phyloP scores from a whole-genome alignment of 139 green algal genomes.

The Penium margaritaceum region DNA sequence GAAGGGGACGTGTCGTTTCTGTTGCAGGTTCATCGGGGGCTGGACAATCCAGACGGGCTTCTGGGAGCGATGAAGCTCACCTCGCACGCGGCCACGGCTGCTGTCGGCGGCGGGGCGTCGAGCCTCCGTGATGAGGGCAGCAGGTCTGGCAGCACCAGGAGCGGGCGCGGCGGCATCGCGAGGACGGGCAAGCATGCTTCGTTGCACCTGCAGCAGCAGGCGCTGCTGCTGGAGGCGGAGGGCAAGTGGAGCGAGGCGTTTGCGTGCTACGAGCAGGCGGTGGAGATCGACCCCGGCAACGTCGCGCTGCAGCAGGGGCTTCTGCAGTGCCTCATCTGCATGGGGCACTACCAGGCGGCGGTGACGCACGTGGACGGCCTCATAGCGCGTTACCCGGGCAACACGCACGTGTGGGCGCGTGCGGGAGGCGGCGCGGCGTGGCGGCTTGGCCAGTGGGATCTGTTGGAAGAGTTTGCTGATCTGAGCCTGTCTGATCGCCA shows the following conservation, averaged over 20 bases:
- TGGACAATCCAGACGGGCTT: slow-evolving; percentile 87
- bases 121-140: slow-evolving; percentile 49
- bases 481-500: not conserved
- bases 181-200: not conserved
- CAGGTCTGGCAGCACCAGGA: slow-evolving; percentile 73
- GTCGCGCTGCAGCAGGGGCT: slow-evolving; percentile 26
- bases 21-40: slow-evolving; percentile 73
- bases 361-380: slow-evolving; percentile 64
- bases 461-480: slow-evolving; percentile 61
- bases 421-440: slow-evolving; percentile 71
- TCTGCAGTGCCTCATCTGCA: slow-evolving; percentile 54
- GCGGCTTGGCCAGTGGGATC: slow-evolving; percentile 74
- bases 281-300: slow-evolving; percentile 6
- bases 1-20: slow-evolving; percentile 75
- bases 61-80: slow-evolving; percentile 47
- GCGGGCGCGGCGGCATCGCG: slow-evolving; percentile 55
- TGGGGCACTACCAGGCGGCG: slow-evolving; percentile 72
- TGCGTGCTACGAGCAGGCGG: slow-evolving; percentile 70
- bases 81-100: no score
- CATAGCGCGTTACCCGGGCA: slow-evolving; percentile 28
- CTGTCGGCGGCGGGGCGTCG: slow-evolving; percentile 61
- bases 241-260: slow-evolving; percentile 78
- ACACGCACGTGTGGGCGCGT: slow-evolving; percentile 55
- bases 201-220: slow-evolving; percentile 50
- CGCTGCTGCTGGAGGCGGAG: slow-evolving; percentile 70